Evolutionary conservation across 306 rosid species (phyloP), one percentile per base, ranked within the genome.

Genomic region (Coriaria nepalensis): DNA sequence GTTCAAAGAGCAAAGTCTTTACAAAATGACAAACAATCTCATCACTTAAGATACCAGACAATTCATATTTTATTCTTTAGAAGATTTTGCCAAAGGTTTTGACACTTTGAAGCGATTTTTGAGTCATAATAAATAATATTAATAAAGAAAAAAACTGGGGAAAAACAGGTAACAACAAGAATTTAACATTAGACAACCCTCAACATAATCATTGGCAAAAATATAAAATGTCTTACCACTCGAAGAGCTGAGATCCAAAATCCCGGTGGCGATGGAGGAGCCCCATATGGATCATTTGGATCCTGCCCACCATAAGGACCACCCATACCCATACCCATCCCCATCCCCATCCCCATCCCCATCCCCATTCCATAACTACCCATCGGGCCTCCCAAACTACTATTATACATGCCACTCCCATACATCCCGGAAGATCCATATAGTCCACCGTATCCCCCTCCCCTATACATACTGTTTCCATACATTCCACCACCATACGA

Each of bases 191-290:
- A 20, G 29, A 20, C 29, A 20, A 20, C 29, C 29, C 29, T 20
- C 29, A 20, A 20, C 29, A 20, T 20, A 20, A 20, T 20, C 29
- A 20, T 20, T 12, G 37, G 34, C 37, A 13, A 64, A 50, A 54
- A 55, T 35, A 64, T 32, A 14, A 58, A 37, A 68, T 46, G 14
- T 43, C 94, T 71, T 75, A 92, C 98, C 96, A 81, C 98, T 15
- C 69, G 84, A 8, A 92, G 65, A 56, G 45, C 59, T 47, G 98
- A 85, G 52, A 92, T 73, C 98, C 98, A 92, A 66, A 92, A 82
- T 29, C 94, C 93, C 15, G 96, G 98, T 0, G 93, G 95, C 60
- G 98, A 77, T 47, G 98, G 78, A 56, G 96, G 98, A 60, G 64
- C 70, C 40, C 85, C 87, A 13, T 73, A 77, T 0, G 96, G 98